A percentile compares a stretch with the other conserved stretches of the same genome.
phyloP scores from a whole-genome alignment of 352 stramenopile genomes.

The Pythium myriotylum region DNA sequence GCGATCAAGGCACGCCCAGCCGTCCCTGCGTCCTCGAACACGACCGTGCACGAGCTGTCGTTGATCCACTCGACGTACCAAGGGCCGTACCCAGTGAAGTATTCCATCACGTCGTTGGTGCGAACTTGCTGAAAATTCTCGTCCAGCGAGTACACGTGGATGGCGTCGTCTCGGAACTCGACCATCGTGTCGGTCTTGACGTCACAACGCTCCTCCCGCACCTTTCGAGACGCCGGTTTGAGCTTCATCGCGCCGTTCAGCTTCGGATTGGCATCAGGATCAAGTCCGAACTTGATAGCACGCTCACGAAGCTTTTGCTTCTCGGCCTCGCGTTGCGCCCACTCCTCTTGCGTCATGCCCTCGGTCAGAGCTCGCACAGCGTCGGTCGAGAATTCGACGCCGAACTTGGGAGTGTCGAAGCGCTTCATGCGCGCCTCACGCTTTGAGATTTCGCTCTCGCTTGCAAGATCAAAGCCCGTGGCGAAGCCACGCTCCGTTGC shows the following conservation, averaged over 20 bases:
- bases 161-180: conserved; percentile 60
- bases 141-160: conserved; percentile 86
- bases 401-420: conserved; percentile 79
- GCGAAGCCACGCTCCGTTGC: conserved; percentile 58
- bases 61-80: conserved; percentile 90
- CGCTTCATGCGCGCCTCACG: conserved; percentile 78
- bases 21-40: conserved; percentile 81
- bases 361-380: conserved; percentile 57
- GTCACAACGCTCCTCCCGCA: conserved; percentile 64
- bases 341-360: conserved; percentile 76
- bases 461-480: conserved; percentile 76
- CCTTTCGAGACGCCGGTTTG: conserved; percentile 50
- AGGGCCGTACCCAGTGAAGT: conserved; percentile 78
- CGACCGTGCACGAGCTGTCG: conserved; percentile 81
- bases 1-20: conserved; percentile 65
- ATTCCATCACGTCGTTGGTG: conserved; percentile 77
- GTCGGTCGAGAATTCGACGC: conserved; percentile 67
- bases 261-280: conserved; percentile 40
- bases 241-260: conserved; percentile 31
- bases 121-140: conserved; percentile 80
- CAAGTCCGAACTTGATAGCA: conserved; percentile 73
- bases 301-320: conserved; percentile 67
- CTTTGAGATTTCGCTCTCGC: conserved; percentile 62
- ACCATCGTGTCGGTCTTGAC: conserved; percentile 40
- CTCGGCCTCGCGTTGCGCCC: conserved; percentile 55